Conservation (phyloP, 495 filamentous ascomycete species). For the Lentithecium fluviatile region DNA sequence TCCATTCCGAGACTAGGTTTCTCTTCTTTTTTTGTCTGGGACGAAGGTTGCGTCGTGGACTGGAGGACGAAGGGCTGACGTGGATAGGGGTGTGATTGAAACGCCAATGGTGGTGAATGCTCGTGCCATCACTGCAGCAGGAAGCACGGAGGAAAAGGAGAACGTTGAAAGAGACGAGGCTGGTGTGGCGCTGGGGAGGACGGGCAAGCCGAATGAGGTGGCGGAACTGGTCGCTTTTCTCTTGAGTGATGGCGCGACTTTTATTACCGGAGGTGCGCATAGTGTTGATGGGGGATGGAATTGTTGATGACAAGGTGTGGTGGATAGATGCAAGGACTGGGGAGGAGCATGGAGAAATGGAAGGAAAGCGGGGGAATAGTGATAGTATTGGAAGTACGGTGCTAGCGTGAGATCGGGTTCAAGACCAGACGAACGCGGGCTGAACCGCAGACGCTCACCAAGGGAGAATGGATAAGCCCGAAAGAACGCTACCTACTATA, state of each 20-base stretch:
- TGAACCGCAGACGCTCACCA: too few species aligned
- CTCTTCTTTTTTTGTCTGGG: neutral
- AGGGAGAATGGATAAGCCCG: too few species aligned
- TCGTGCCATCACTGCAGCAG: neutral
- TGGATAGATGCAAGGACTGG: too few species aligned
- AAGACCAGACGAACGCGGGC: too few species aligned
- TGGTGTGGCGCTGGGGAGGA: slow-evolving; percentile 17
- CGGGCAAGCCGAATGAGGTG: slow-evolving; percentile 31
- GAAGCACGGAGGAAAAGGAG: neutral
- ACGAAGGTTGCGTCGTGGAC: too few species aligned
- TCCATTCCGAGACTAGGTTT: neutral
- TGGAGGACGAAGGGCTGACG: too few species aligned
- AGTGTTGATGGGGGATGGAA: slow-evolving; percentile 38
- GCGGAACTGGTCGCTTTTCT: slow-evolving; percentile 38
- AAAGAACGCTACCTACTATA: too few species aligned
- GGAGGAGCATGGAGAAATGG: too few species aligned
- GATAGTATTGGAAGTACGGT: too few species aligned
- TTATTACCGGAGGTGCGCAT: slow-evolving; percentile 35
- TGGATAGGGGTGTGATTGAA: slow-evolving; percentile 26
- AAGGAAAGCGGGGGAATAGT: too few species aligned
- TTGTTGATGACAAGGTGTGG: slow-evolving; percentile 26
- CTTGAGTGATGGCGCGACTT: slow-evolving; percentile 36
- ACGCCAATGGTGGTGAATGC: slow-evolving; percentile 28
- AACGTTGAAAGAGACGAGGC: neutral
- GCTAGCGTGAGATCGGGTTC: too few species aligned